phyloP scores from a whole-genome alignment of 768 basidiomycete genomes.

The Termitomyces sp. region DNA sequence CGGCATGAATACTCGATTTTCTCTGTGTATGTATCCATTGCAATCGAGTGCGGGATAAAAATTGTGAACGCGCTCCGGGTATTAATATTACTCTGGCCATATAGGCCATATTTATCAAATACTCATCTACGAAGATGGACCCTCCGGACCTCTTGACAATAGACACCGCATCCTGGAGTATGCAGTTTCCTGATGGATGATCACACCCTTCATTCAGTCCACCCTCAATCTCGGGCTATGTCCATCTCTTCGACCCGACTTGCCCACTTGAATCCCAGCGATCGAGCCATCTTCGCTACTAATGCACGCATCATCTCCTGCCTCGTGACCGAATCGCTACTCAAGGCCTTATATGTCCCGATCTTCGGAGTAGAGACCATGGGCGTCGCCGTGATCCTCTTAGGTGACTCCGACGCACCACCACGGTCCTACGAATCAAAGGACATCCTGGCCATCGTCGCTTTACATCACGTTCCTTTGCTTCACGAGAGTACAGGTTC shows the following conservation, averaged over 20 bases:
- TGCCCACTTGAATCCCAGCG: constrained; percentile 25
- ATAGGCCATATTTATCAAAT: too few relatives aligned
- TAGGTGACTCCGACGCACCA: constrained; percentile 19
- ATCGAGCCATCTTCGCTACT: constrained; percentile 44
- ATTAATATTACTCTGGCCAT: too few relatives aligned
- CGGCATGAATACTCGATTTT: too few relatives aligned
- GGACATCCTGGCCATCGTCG: constrained; percentile 43
- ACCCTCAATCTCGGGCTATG: constrained; percentile 15
- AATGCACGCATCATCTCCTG: constrained; percentile 49
- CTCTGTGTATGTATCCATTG: too few relatives aligned
- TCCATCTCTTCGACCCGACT: constrained; percentile 20
- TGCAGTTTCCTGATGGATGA: neutral
- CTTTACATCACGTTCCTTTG: constrained; percentile 41
- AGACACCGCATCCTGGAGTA: too few relatives aligned
- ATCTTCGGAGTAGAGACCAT: constrained; percentile 24
- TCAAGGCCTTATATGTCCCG: constrained; percentile 42
- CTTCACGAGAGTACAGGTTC: constrained; percentile 29
- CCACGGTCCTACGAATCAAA: constrained; percentile 19
- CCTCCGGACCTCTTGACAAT: too few relatives aligned
- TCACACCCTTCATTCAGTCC: neutral
- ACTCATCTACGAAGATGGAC: too few relatives aligned
- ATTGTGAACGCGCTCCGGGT: too few relatives aligned
- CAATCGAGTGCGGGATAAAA: too few relatives aligned
- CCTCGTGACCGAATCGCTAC: constrained; percentile 52
- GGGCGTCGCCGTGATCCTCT: constrained; percentile 39